phyloP scores from a whole-genome alignment of 495 filamentous ascomycete genomes.

The Aspergillus asperescens region DNA sequence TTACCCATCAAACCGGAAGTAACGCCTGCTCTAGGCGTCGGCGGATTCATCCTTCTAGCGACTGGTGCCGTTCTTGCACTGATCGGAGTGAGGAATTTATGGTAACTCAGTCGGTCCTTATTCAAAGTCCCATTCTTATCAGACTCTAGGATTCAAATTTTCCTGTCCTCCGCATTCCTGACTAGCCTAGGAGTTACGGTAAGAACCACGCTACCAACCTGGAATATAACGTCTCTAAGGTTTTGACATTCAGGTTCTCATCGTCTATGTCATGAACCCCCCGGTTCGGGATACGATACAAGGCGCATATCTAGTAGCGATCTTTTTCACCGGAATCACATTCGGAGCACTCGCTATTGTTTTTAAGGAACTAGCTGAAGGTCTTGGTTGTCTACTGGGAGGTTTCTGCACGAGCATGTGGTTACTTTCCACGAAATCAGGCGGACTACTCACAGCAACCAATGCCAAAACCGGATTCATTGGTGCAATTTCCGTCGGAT shows the following conservation, averaged over 20 bases:
- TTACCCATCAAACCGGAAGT: constrained; percentile 70
- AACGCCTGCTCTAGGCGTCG: constrained; percentile 74
- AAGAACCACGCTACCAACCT: constrained; percentile 12
- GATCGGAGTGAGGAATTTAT: constrained; percentile 79
- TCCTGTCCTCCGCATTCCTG: constrained; percentile 71
- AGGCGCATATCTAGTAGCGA: constrained; percentile 84
- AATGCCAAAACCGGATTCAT: constrained; percentile 70
- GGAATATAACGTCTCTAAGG: constrained; percentile 8
- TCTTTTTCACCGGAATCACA: constrained; percentile 65
- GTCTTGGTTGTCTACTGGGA: constrained; percentile 78
- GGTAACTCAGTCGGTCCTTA: constrained; percentile 33
- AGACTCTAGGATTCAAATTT: constrained; percentile 60
- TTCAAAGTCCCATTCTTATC: background rate
- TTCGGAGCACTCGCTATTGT: constrained; percentile 72
- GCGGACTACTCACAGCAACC: constrained; percentile 61
- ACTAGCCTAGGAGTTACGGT: constrained; percentile 67
- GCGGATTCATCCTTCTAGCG: constrained; percentile 69
- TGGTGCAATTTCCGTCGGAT: constrained; percentile 57
- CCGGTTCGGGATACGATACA: constrained; percentile 73
- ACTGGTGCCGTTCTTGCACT: constrained; percentile 64
- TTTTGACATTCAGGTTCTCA: constrained; percentile 53
- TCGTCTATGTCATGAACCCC: constrained; percentile 83
- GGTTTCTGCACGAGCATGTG: constrained; percentile 91
- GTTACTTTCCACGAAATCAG: constrained; percentile 71
- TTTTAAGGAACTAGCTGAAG: constrained; percentile 83